Conservation (phyloP, 2,329 filamentous ascomycete species). For the Claviceps citrina region DNA sequence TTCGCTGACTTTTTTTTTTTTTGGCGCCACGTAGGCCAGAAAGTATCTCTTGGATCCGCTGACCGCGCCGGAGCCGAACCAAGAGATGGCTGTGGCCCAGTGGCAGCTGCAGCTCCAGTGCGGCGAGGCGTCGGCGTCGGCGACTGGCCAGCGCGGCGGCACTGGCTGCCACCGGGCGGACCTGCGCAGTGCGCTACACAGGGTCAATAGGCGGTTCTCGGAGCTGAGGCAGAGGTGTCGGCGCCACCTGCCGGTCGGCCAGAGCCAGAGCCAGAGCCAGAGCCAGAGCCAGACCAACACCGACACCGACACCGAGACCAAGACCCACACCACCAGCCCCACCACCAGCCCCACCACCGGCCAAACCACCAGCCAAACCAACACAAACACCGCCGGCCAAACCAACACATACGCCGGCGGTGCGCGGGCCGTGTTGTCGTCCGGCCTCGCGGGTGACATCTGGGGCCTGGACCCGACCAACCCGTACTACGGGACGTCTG, state of each 20-base stretch:
- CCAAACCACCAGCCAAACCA: neutral
- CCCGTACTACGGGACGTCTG: no score
- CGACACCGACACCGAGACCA: neutral
- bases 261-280: neutral
- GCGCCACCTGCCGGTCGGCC: neutral
- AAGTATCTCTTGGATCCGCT: conserved; percentile 56
- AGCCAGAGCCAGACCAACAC: neutral
- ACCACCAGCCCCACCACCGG: neutral
- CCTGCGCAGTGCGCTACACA: neutral
- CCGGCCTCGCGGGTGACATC: no score
- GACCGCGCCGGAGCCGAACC: conserved; percentile 49
- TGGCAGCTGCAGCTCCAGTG: no score
- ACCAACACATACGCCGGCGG: no score
- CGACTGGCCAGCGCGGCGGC: no score
- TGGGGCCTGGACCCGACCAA: neutral
- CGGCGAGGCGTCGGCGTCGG: no score
- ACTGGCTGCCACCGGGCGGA: neutral
- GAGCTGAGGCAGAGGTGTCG: neutral
- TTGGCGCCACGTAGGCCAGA: conserved; percentile 45
- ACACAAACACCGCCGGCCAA: neutral
- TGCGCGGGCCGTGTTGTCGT: no score
- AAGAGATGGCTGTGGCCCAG: no score
- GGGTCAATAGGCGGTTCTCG: neutral
- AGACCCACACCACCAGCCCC: neutral
- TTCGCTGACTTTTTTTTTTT: neutral